Percentiles rank a stretch among this genome's conserved stretches.
Evolutionary conservation across 768 basidiomycete genomes (phyloP).

Genomic region (Tremella fuciformis): DNA sequence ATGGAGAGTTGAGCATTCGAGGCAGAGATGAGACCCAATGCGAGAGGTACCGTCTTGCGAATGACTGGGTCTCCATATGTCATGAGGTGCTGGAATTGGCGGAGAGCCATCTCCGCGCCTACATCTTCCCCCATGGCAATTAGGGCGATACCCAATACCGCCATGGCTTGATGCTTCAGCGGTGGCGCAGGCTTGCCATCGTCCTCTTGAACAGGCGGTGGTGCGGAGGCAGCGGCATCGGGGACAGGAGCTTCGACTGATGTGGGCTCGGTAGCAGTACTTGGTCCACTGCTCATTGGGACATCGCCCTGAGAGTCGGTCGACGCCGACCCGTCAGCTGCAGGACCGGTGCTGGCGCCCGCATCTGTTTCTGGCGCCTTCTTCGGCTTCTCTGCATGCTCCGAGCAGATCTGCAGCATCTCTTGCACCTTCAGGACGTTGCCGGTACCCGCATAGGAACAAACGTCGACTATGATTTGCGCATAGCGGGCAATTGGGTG

Average conservation of each 20-base stretch:
- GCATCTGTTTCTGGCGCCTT: slow-evolving; percentile 29
- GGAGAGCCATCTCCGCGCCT: slow-evolving; percentile 93
- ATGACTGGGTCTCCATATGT: slow-evolving; percentile 93
- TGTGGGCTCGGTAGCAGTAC: neutral
- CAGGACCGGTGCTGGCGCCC: slow-evolving; percentile 14
- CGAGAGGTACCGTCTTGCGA: slow-evolving; percentile 87
- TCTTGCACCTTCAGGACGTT: slow-evolving; percentile 89
- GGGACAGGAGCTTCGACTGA: slow-evolving; percentile 11
- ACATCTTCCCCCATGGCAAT: slow-evolving; percentile 98
- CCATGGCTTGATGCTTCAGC: slow-evolving; percentile 77
- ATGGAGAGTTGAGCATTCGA: slow-evolving; percentile 94
- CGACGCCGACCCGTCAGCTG: slow-evolving; percentile 36
- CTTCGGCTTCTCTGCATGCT: slow-evolving; percentile 65
- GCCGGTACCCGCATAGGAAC: slow-evolving; percentile 90
- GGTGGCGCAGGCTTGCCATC: slow-evolving; percentile 39
- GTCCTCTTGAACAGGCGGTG: slow-evolving; percentile 40
- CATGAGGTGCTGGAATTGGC: slow-evolving; percentile 98
- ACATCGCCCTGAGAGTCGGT: slow-evolving; percentile 40
- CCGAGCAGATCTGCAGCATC: slow-evolving; percentile 89
- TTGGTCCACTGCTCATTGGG: slow-evolving; percentile 18
- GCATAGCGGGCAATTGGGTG: slow-evolving; percentile 88
- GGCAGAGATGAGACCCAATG: slow-evolving; percentile 87
- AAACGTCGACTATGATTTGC: slow-evolving; percentile 86
- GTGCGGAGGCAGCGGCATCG: neutral
- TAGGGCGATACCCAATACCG: slow-evolving; percentile 87